These are phyloP conservation scores for Aureobasidium lini DNA, from an alignment of 2,329 filamentous ascomycete species.

Conservation along the genomic window DNA sequence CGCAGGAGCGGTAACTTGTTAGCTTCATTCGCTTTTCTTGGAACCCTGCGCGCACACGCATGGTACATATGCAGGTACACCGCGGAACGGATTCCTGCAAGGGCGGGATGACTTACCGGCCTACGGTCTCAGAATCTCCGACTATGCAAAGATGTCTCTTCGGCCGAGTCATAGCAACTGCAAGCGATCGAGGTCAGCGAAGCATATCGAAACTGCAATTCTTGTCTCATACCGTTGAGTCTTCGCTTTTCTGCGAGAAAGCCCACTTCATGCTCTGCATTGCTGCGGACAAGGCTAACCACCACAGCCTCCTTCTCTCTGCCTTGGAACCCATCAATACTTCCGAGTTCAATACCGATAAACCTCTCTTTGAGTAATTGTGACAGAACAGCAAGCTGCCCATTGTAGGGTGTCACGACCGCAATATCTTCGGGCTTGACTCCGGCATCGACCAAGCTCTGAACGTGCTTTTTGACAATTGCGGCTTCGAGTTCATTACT, in stretches of 20 bases:
- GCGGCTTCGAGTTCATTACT: slow-evolving; percentile 86
- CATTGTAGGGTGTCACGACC: slow-evolving; percentile 93
- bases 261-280: slow-evolving; percentile 76
- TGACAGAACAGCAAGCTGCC: slow-evolving; percentile 74
- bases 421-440: slow-evolving; percentile 79
- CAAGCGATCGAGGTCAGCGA: slow-evolving; percentile 11
- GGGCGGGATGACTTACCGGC: slow-evolving; percentile 55
- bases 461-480: slow-evolving; percentile 71
- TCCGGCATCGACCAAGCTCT: slow-evolving; percentile 67
- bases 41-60: background rate
- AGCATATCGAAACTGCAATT: background rate
- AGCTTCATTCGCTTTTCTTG: background rate
- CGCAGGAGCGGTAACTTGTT: slow-evolving; percentile 5
- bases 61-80: slow-evolving; percentile 15
- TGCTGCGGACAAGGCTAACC: slow-evolving; percentile 89
- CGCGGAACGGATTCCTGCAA: background rate
- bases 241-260: slow-evolving; percentile 88
- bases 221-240: slow-evolving; percentile 66
- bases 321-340: slow-evolving; percentile 94
- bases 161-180: slow-evolving; percentile 94
- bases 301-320: slow-evolving; percentile 88
- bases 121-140: slow-evolving; percentile 89
- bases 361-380: slow-evolving; percentile 69
- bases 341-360: slow-evolving; percentile 85
- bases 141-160: slow-evolving; percentile 85